Conservation (phyloP, 768 basidiomycete species). For the Rhodotorula graminis region DNA sequence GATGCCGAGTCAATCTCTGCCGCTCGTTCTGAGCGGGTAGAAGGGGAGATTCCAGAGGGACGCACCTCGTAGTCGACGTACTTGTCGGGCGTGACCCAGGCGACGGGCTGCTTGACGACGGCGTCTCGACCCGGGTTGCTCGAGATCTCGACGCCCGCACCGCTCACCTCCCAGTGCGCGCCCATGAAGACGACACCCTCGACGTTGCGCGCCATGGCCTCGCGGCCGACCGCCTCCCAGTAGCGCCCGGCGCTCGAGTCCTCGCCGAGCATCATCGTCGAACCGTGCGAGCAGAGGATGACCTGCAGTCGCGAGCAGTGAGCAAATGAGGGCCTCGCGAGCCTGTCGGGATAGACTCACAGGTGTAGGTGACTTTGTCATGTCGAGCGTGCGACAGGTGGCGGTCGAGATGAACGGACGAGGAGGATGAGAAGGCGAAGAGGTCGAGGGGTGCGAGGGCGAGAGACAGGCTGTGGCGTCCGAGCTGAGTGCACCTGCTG, state of each 20-base stretch:
- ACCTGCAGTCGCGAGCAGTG: background rate
- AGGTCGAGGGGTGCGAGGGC: background rate
- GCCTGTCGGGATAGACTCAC: background rate
- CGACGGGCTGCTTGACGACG: conserved; percentile 37
- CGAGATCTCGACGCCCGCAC: conserved; percentile 24
- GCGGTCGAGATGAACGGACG: background rate
- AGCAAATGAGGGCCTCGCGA: background rate
- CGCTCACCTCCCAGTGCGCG: conserved; percentile 38
- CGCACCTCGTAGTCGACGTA: conserved; percentile 33
- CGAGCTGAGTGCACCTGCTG: too few relatives aligned
- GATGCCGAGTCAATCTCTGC: too few relatives aligned
- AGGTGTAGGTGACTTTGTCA: background rate
- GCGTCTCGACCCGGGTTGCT: conserved; percentile 15
- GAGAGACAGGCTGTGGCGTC: too few relatives aligned
- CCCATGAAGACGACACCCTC: conserved; percentile 39
- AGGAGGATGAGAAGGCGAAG: background rate
- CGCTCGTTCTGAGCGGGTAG: background rate
- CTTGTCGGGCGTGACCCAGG: conserved; percentile 34
- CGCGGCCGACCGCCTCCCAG: conserved; percentile 33
- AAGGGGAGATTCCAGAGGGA: too few relatives aligned
- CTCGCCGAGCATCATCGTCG: conserved; percentile 36
- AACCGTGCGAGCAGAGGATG: conserved; percentile 36
- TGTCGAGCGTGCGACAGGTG: background rate
- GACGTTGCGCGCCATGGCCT: conserved; percentile 29
- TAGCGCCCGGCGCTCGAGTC: conserved; percentile 29